A percentile compares a stretch with the other conserved stretches of the same genome.
Evolutionary conservation across 148 eudicot genomes (phyloP).

Genomic region (Diospyros kaki): DNA sequence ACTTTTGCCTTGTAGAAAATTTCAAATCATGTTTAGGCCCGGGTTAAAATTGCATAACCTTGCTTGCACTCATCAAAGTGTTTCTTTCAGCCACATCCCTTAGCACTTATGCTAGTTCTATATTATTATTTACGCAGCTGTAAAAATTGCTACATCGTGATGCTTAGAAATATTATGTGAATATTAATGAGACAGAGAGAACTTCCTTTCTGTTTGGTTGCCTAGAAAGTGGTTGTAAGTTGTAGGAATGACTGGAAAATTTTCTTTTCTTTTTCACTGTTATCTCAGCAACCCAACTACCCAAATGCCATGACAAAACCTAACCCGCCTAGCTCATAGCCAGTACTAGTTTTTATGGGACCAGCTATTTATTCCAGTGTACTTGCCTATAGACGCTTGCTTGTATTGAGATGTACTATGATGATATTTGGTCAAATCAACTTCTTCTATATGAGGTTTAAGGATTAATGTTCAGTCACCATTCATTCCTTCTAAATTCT

Average conservation of each 20-base stretch:
- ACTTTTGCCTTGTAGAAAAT: neutral
- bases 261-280: neutral
- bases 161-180: neutral
- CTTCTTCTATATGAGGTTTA: neutral
- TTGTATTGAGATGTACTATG: neutral
- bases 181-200: neutral
- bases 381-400: neutral
- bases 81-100: no score
- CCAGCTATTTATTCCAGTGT: neutral
- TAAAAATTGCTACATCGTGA: neutral
- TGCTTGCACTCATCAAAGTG: no score
- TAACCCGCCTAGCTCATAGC: neutral
- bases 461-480: no score
- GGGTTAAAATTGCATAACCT: neutral
- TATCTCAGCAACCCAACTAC: conserved; percentile 11
- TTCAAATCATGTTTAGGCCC: neutral
- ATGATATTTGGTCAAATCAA: neutral
- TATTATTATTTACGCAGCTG: no score
- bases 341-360: neutral
- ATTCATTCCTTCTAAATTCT: no score
- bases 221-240: conserved; percentile 9
- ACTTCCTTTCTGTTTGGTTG: conserved; percentile 14
- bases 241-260: neutral
- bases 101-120: no score
- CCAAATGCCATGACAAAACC: neutral